phyloP scores from a whole-genome alignment of 306 rosid species.

The Gillenia trifoliata region DNA sequence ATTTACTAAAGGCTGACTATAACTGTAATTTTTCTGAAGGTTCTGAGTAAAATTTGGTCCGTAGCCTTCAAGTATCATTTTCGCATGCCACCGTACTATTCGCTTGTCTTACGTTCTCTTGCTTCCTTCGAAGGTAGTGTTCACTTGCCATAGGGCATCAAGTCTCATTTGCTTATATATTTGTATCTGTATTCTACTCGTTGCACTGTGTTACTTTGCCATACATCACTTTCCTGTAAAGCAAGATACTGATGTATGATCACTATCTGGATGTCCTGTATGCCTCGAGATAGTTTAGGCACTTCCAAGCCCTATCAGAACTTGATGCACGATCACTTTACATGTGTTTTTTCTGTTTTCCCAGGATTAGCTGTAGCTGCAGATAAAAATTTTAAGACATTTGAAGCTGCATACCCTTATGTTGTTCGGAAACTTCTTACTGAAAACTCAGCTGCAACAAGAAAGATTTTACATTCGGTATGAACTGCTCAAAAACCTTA shows the following conservation, averaged over 20 bases:
- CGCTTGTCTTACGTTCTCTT: slow-evolving; percentile 82
- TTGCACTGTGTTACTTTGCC: not conserved
- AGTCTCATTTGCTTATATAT: slow-evolving; percentile 5
- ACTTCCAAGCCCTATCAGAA: too few species aligned
- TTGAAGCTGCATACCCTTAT: slow-evolving; percentile 92
- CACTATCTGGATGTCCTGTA: not conserved
- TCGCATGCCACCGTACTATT: slow-evolving; percentile 95
- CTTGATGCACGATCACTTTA: too few species aligned
- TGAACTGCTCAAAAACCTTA: slow-evolving; percentile 8
- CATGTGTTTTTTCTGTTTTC: slow-evolving; percentile 7
- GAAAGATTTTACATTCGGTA: slow-evolving; percentile 79
- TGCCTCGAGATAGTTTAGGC: not conserved
- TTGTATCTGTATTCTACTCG: not conserved
- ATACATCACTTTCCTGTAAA: not conserved
- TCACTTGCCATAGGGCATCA: slow-evolving; percentile 5
- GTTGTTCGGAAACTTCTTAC: slow-evolving; percentile 88
- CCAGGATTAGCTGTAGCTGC: slow-evolving; percentile 87
- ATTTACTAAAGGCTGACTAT: slow-evolving; percentile 13
- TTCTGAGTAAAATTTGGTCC: slow-evolving; percentile 88
- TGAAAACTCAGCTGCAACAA: slow-evolving; percentile 70
- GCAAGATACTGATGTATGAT: not conserved
- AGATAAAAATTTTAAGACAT: slow-evolving; percentile 75
- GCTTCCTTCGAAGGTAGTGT: slow-evolving; percentile 88
- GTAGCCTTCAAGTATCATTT: slow-evolving; percentile 82
- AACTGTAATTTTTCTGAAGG: slow-evolving; percentile 45